phyloP scores from a whole-genome alignment of 1,284 basidiomycete species.

The Coriolopsis trogii region DNA sequence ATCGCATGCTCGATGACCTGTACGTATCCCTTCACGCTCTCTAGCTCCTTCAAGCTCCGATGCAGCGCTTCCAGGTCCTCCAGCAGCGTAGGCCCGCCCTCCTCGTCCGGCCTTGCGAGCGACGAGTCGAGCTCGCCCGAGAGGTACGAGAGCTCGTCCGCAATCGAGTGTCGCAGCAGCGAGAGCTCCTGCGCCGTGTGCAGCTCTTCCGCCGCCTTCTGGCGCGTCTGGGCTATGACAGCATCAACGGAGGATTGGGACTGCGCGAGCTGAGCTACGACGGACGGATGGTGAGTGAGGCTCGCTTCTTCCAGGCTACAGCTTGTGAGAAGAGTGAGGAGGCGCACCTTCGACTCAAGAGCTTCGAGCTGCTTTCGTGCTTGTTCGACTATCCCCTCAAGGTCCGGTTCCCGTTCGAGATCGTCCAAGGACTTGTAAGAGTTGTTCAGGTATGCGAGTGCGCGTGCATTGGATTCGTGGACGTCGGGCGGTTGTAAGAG shows the following conservation, averaged over 20 bases:
- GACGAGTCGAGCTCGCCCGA: constrained; percentile 67
- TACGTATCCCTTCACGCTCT: constrained; percentile 77
- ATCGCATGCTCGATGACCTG: constrained; percentile 73
- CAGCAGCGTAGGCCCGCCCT: constrained; percentile 70
- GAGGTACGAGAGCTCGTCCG: constrained; percentile 75
- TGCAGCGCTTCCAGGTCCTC: constrained; percentile 81
- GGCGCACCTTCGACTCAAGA: constrained; percentile 33
- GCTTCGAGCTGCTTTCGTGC: constrained; percentile 26
- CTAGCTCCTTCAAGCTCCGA: constrained; percentile 70
- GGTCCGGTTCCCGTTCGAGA: constrained; percentile 29
- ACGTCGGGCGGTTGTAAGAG: constrained; percentile 51
- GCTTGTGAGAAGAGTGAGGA: not conserved
- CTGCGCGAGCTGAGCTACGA: constrained; percentile 58
- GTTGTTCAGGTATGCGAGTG: constrained; percentile 49
- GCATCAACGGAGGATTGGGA: constrained; percentile 51
- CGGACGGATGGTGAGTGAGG: constrained; percentile 13
- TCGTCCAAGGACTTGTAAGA: constrained; percentile 50
- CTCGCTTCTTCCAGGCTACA: not conserved
- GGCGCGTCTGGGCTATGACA: constrained; percentile 48
- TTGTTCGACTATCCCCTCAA: constrained; percentile 44
- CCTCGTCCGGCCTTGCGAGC: constrained; percentile 45
- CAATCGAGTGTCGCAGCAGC: constrained; percentile 73
- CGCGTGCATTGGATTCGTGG: constrained; percentile 42
- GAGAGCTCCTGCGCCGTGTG: constrained; percentile 72
- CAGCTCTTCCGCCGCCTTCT: constrained; percentile 48